phyloP scores from a whole-genome alignment of 2,329 filamentous ascomycete species.

The Pestalotiopsis sp. region DNA sequence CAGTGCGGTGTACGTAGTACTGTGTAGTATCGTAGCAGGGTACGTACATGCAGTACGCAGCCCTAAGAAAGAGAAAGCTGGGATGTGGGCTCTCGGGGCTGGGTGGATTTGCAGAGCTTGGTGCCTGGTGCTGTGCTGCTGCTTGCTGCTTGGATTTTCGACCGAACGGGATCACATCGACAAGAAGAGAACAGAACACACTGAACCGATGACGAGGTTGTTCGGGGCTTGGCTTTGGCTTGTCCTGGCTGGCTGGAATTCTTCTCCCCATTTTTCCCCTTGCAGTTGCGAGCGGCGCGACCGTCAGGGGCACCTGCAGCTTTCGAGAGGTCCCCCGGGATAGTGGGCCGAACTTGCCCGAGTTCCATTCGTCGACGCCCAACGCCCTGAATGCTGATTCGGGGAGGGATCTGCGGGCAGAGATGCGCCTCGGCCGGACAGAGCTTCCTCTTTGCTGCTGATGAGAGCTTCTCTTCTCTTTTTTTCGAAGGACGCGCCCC shows the following conservation, averaged over 20 bases:
- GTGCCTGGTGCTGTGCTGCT: too few species aligned
- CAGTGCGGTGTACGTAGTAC: neutral
- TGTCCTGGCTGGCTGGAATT: neutral
- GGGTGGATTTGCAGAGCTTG: too few species aligned
- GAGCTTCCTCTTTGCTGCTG: neutral
- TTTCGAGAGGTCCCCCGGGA: neutral
- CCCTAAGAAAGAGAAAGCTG: too few species aligned
- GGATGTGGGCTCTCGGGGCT: too few species aligned
- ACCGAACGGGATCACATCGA: too few species aligned
- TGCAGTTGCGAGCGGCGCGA: conserved; percentile 3
- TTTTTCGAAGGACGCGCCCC: neutral
- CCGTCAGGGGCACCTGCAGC: conserved; percentile 3
- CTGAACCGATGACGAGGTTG: neutral
- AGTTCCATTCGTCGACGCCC: conserved; percentile 5
- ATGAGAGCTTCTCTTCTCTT: too few species aligned
- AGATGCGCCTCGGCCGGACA: conserved; percentile 5
- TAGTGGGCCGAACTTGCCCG: neutral
- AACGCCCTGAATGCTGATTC: neutral
- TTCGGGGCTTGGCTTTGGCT: neutral
- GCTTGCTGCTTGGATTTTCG: too few species aligned
- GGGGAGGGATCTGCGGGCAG: conserved; percentile 3
- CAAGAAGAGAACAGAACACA: too few species aligned
- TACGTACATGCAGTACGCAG: too few species aligned
- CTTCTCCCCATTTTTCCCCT: conserved; percentile 2
- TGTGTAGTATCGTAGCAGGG: neutral